Base-by-base conservation (phyloP, 2,329 filamentous ascomycete species). In the Botrytis elliptica region DNA sequence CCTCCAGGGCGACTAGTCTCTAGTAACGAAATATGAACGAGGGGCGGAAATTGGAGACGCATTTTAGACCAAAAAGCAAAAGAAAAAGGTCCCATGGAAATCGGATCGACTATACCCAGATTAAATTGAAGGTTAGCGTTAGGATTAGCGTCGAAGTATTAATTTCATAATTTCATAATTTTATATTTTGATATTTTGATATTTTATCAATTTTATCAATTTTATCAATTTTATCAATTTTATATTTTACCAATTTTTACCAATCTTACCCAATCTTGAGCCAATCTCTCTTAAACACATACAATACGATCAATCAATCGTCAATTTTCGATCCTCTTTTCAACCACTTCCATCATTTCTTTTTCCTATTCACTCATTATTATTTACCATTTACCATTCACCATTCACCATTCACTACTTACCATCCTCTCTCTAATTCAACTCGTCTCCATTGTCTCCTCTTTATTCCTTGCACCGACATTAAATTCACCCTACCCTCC, bases 41-140 rank as follows among this genome's bases (percentile, higher is more conserved):
- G 49, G 25, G n/a, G 29, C 29, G 42, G 57, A 64, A 55, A 71
- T 71, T 71, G 42, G 69, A 71, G 25, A 59, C 36, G 44, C 44
- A 55, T 71, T 25, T 5, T 5, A 4, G 25, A 12, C 1, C 22
- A 5, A 14, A 25, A 46, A 46, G 25, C 33, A 22, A 33, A 36
- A 8, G 36, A 33, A 22, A 46, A 22, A 52, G 46, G 46, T 25
- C 16, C 64, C 64, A 52, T 29, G 49, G 22, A 59, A 70, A 64
- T 65, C 40, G 40, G 25, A 65, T 46, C 42, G 22, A 46, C 40
- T 4, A 36, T 25, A 36, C 29, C 20, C n/a, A 22, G 29, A 66
- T 36, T 49, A 65, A 18, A 20, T 52, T 4, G 6, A 25, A 36
- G 40, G 5, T 25, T 64, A 65, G 44, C 18, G 18, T 9, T 42